Evolutionary conservation across 257 asterid genomes (phyloP).

Genomic region (Ballota nigra): DNA sequence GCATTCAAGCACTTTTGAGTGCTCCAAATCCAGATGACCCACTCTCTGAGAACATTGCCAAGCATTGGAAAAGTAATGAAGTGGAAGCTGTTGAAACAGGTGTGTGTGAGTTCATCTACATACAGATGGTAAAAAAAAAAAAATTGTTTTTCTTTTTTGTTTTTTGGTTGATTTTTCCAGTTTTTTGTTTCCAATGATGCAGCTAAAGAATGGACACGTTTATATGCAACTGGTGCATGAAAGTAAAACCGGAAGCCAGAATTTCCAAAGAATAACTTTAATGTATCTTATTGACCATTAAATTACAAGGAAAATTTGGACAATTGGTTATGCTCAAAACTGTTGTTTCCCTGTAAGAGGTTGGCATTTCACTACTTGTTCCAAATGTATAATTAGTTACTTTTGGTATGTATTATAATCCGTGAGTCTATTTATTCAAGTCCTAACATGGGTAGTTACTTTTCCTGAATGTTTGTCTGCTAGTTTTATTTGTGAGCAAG

Average conservation of each 20-base stretch:
- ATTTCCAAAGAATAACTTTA: slow-evolving; percentile 20
- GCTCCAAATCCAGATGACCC: slow-evolving; percentile 99
- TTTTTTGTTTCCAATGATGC: slow-evolving; percentile 16
- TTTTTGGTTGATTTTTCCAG: neutral
- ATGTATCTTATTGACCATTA: slow-evolving; percentile 36
- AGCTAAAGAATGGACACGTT: slow-evolving; percentile 84
- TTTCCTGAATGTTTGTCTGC: neutral
- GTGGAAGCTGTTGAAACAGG: slow-evolving; percentile 99
- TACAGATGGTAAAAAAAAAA: neutral
- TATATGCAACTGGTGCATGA: slow-evolving; percentile 85
- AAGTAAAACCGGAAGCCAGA: slow-evolving; percentile 6
- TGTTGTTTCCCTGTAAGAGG: neutral
- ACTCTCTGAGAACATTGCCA: slow-evolving; percentile 96
- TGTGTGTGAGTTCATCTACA: slow-evolving; percentile 15
- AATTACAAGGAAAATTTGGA: slow-evolving; percentile 26
- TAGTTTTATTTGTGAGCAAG: neutral
- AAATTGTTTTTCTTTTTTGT: no score
- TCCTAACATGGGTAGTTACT: neutral
- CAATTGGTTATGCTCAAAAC: slow-evolving; percentile 29
- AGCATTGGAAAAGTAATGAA: slow-evolving; percentile 97
- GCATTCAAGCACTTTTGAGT: slow-evolving; percentile 98
- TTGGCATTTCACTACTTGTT: neutral
- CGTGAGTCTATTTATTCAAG: neutral
- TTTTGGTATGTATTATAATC: neutral
- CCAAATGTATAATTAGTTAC: neutral